phyloP scores from a whole-genome alignment of 139 green algal genomes.

The Eudorina sp. region DNA sequence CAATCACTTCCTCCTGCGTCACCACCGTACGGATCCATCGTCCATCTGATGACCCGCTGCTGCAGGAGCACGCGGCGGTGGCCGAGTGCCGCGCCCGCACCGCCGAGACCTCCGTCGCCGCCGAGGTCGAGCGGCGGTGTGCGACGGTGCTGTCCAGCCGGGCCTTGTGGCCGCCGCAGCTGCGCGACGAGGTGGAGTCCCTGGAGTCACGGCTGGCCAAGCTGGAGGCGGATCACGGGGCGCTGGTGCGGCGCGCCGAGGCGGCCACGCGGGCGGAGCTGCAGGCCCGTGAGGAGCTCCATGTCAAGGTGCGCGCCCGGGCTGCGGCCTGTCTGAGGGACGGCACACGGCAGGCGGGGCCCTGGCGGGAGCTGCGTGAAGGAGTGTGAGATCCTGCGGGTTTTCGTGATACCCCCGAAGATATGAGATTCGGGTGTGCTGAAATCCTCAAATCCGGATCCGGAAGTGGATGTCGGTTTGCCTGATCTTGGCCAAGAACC shows the following conservation, averaged over 20 bases:
- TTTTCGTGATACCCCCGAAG: no score
- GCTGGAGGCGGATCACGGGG: constrained; percentile 34
- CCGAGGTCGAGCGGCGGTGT: constrained; percentile 64
- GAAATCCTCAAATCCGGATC: no score
- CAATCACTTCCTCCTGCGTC: no score
- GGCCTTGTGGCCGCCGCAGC: constrained; percentile 65
- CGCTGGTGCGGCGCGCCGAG: constrained; percentile 40
- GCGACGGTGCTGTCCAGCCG: constrained; percentile 52
- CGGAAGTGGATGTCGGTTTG: no score
- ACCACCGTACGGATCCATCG: no score
- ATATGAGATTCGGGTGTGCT: no score
- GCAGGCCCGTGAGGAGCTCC: constrained; percentile 19
- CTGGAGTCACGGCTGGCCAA: constrained; percentile 27
- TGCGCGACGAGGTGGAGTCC: constrained; percentile 61
- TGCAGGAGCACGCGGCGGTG: neutral
- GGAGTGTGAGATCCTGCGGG: no score
- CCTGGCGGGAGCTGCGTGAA: no score
- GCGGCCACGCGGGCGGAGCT: constrained; percentile 24
- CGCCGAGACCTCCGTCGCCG: constrained; percentile 54
- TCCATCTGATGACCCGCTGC: neutral
- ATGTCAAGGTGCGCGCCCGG: neutral
- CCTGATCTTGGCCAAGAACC: no score
- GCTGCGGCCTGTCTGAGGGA: no score
- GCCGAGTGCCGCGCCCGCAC: constrained; percentile 46
- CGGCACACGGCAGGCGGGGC: no score